Evolutionary conservation across 345 rosid genomes (phyloP).

Genomic region (Citrus trifoliata): DNA sequence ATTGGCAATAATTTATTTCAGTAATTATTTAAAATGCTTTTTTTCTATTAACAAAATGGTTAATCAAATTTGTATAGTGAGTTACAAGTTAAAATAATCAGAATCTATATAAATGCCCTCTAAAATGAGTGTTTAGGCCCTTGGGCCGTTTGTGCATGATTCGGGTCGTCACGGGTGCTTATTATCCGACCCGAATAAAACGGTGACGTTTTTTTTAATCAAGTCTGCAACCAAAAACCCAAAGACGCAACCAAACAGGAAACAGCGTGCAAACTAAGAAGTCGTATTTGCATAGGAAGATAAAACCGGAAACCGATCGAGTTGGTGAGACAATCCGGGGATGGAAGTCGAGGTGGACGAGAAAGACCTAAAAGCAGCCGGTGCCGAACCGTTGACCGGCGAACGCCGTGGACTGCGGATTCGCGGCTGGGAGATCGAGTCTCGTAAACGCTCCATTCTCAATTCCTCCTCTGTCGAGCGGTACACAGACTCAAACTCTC

Average conservation of each 20-base stretch:
- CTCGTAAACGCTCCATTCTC: slow-evolving; percentile 71
- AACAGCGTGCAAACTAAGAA: background rate
- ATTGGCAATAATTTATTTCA: no score
- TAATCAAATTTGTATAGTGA: no score
- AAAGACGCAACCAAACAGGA: background rate
- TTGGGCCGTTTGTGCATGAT: background rate
- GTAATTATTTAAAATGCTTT: no score
- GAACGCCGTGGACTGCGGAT: slow-evolving; percentile 70
- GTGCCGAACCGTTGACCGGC: slow-evolving; percentile 61
- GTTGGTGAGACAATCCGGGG: slow-evolving; percentile 3
- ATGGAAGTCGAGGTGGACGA: slow-evolving; percentile 72
- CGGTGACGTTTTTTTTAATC: background rate
- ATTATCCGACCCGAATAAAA: background rate
- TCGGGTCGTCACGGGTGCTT: background rate
- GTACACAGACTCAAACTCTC: slow-evolving; percentile 30
- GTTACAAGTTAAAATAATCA: no score
- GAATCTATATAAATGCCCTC: no score
- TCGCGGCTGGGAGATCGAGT: slow-evolving; percentile 82
- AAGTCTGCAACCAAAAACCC: no score
- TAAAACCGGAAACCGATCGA: background rate
- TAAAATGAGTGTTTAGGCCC: no score
- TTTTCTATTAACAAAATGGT: no score
- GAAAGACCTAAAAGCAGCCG: slow-evolving; percentile 64
- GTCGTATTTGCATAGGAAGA: background rate
- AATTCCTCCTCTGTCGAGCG: slow-evolving; percentile 50